Evolutionary conservation across 352 stramenopile genomes (phyloP), one percentile per base, ranked within the genome.

Genomic region (Globisporangium paroecandrum): DNA sequence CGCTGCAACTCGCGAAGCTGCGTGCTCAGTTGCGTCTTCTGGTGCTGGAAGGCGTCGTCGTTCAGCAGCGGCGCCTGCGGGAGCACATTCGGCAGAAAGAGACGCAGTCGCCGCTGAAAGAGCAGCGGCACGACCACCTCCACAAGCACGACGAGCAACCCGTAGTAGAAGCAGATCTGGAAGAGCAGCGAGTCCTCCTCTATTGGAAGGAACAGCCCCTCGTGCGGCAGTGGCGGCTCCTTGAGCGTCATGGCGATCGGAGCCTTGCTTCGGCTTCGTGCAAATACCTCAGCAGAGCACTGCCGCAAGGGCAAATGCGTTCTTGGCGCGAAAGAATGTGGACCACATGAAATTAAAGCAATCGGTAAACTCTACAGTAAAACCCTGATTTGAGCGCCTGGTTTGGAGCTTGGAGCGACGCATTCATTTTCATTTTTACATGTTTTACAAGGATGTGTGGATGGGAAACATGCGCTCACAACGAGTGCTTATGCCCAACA

Each of bases 121-220:
- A 91, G 34, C 53, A 81, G 68, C 46, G 83, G 83, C 32, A 89
- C 62, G 25, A 81, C 32, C 7, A 89, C 60, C 69, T 91, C 79
- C 9, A 87, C 54, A 7, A 82, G 22, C 36, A 91, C 62, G 36
- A 89, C 75, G 22, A 85, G 34, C 9, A 84, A 57, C 1, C 83
- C 83, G 58, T 87, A 84, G 56, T 78, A 83, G 29, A 91, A 69
- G 72, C 81, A 91, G 34, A 77, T 51, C 62, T 74, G 77, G 59
- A 89, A 85, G 55, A 79, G 53, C 69, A 75, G 68, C 54, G 81
- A 72, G 70, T 85, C 79, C 53, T 86, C 81, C 5, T 86, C 72
- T 63, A 85, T 58, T n/a, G 77, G 73, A 68, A 89, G 56, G 36
- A 87, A 67, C 62, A 89, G 58, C 82, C n/a, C 32, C 29, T 66